phyloP scores from a whole-genome alignment of 2,329 filamentous ascomycete species.

The Ophiocordyceps camponoti-leonardi region DNA sequence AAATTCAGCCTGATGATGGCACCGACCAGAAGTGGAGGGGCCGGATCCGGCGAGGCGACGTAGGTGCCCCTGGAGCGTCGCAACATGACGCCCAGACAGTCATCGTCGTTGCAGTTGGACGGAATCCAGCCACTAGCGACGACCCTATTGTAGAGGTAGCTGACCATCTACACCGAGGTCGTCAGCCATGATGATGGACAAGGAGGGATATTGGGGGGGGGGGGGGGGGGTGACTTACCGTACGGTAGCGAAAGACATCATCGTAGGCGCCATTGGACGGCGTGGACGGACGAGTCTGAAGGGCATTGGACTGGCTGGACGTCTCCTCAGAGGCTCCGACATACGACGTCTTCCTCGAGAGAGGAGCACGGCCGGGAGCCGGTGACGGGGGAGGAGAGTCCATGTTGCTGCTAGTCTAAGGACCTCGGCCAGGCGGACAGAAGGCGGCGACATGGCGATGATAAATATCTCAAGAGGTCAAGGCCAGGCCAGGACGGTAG shows the following conservation, averaged over 20 bases:
- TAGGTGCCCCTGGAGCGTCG: slow-evolving; percentile 21
- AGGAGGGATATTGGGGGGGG: too few species aligned
- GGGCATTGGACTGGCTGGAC: background rate
- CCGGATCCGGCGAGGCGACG: slow-evolving; percentile 19
- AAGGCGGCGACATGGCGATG: background rate
- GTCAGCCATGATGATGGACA: background rate
- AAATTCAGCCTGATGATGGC: slow-evolving; percentile 27
- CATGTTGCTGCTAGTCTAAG: background rate
- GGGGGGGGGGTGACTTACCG: slow-evolving; percentile 7
- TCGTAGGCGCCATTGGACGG: slow-evolving; percentile 5
- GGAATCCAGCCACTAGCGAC: slow-evolving; percentile 14
- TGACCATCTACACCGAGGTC: slow-evolving; percentile 12
- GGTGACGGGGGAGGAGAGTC: background rate
- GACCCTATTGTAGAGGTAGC: slow-evolving; percentile 12
- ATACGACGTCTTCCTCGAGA: slow-evolving; percentile 3
- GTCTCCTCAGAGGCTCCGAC: slow-evolving; percentile 1
- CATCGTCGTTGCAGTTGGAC: slow-evolving; percentile 4
- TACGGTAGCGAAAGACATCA: slow-evolving; percentile 14
- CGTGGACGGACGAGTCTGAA: background rate
- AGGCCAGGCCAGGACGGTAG: background rate
- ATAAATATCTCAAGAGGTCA: background rate
- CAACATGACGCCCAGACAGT: slow-evolving; percentile 18
- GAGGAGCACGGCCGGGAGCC: background rate
- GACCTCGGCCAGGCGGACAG: background rate
- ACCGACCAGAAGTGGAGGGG: slow-evolving; percentile 19